Conservation (phyloP, 106 monocot species). For the Posidonia australis region DNA sequence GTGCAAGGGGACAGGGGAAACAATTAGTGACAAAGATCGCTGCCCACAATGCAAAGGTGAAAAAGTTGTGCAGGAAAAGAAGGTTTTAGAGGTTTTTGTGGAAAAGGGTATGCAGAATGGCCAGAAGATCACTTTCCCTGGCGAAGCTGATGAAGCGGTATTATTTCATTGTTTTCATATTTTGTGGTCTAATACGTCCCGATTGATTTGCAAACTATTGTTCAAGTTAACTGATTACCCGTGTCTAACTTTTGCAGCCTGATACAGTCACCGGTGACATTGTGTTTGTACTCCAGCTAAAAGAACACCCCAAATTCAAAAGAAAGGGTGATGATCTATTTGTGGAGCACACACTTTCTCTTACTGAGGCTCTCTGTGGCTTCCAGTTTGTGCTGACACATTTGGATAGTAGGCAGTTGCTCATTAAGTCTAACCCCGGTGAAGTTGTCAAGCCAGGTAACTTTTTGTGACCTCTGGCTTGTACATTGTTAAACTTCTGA, state of each 20-base stretch:
- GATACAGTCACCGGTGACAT: conserved; percentile 72
- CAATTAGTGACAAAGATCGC: conserved; percentile 73
- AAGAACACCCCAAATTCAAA: conserved; percentile 86
- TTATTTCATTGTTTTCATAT: not conserved
- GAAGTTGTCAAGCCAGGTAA: conserved; percentile 90
- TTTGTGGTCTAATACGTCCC: too few species aligned
- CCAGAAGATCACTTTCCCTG: conserved; percentile 89
- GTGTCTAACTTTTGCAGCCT: conserved; percentile 39
- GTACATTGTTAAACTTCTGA: not conserved
- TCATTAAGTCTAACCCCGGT: conserved; percentile 80
- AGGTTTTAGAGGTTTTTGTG: conserved; percentile 74
- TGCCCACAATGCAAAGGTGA: conserved; percentile 87
- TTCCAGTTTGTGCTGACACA: conserved; percentile 91
- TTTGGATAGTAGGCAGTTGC: conserved; percentile 74
- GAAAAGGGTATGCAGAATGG: conserved; percentile 94
- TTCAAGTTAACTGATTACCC: not conserved
- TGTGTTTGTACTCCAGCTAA: conserved; percentile 70
- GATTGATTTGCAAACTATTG: too few species aligned
- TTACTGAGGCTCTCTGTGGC: conserved; percentile 82
- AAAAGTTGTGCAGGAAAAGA: conserved; percentile 89
- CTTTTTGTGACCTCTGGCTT: not conserved
- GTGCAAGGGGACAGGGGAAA: conserved; percentile 77
- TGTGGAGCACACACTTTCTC: conserved; percentile 60
- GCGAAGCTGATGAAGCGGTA: conserved; percentile 97
- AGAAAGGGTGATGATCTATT: conserved; percentile 93